Conservation (phyloP, 805 yeast species). For the Saccharomyces eubayanus region DNA sequence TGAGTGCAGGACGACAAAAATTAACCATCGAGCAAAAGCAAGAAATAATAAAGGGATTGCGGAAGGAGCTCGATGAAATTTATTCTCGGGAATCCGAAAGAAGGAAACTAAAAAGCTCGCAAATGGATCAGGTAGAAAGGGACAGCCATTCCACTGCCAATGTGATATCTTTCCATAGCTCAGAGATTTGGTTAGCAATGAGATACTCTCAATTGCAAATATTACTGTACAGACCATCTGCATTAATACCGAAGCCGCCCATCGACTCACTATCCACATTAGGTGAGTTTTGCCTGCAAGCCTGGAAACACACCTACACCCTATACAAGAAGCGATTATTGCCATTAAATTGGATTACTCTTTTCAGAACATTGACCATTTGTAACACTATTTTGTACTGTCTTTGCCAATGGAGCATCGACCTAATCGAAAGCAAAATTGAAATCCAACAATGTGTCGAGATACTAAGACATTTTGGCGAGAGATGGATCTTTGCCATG, state of each 20-base stretch:
- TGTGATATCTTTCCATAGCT: conserved; percentile 29
- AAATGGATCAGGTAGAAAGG: conserved; percentile 9
- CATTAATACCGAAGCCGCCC: conserved; percentile 39
- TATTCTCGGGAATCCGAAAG: conserved; percentile 18
- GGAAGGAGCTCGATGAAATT: conserved; percentile 29
- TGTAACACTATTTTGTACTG: conserved; percentile 42
- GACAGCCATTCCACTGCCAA: conserved; percentile 6
- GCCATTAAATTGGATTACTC: conserved; percentile 45
- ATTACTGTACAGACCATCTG: conserved; percentile 43
- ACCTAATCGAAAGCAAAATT: conserved; percentile 38
- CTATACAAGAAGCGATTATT: conserved; percentile 37
- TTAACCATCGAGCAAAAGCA: conserved; percentile 28
- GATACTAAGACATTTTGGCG: conserved; percentile 38
- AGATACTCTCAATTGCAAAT: conserved; percentile 42
- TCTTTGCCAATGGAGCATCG: conserved; percentile 40
- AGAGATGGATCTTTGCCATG: conserved; percentile 40
- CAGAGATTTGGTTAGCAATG: conserved; percentile 31
- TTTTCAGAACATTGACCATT: conserved; percentile 39
- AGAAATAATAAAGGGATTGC: conserved; percentile 27
- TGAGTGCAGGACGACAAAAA: conserved; percentile 31
- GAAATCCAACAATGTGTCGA: conserved; percentile 41
- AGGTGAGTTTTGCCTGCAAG: conserved; percentile 39
- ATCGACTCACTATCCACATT: conserved; percentile 34
- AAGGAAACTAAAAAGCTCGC: conserved; percentile 11
- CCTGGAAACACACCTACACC: conserved; percentile 39